A percentile compares a stretch with the other conserved stretches of the same genome.
Evolutionary conservation across 306 rosid genomes (phyloP).

Genomic region (Dalbergia cultrata): DNA sequence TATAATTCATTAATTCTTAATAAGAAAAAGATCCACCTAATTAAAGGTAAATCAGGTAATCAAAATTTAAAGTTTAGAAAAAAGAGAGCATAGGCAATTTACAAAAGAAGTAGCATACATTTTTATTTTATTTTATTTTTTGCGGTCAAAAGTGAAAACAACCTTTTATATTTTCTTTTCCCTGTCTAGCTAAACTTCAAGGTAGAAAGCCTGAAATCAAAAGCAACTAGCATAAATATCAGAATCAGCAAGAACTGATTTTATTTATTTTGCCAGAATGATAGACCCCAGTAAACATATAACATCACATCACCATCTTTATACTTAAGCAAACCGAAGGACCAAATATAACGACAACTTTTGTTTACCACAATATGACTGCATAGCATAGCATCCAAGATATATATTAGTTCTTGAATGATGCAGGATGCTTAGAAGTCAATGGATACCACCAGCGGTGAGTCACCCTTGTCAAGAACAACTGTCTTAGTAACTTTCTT

Average conservation of each 20-base stretch:
- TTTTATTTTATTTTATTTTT: neutral
- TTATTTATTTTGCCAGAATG: conserved; percentile 41
- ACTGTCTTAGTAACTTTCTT: conserved; percentile 74
- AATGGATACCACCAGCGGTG: conserved; percentile 62
- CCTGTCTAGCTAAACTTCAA: neutral
- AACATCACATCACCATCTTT: conserved; percentile 34
- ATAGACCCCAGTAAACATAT: conserved; percentile 22
- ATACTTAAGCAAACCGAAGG: conserved; percentile 17
- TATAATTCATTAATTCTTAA: neutral
- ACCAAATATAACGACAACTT: neutral
- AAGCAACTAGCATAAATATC: neutral
- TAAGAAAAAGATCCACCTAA: neutral
- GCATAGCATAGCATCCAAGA: conserved; percentile 10
- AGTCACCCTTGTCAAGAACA: conserved; percentile 78
- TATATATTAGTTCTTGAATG: conserved; percentile 1
- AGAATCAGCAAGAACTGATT: conserved; percentile 29
- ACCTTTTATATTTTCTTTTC: neutral
- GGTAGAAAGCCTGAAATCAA: neutral
- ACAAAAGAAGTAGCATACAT: neutral
- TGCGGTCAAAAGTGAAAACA: neutral
- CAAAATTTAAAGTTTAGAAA: neutral
- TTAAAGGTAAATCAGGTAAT: neutral
- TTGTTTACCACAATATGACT: neutral
- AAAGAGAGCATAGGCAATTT: neutral
- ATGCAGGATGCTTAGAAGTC: conserved; percentile 53